Evolutionary conservation across 1,284 basidiomycete genomes (phyloP).

Genomic region (Thecaphora frezii): DNA sequence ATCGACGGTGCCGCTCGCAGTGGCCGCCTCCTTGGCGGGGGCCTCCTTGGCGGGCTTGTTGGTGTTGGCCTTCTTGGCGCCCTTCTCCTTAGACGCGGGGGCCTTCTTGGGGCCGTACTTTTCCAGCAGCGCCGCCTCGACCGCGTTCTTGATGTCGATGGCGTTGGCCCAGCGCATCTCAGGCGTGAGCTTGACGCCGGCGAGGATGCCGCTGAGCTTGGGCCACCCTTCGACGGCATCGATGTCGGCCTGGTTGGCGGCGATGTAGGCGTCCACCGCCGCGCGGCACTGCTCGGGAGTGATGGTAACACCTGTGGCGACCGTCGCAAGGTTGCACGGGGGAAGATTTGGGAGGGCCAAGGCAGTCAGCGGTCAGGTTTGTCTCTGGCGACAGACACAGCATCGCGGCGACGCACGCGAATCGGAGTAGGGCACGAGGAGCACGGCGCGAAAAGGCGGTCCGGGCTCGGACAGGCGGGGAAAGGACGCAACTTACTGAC

Average conservation of each 20-base stretch:
- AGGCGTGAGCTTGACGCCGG: constrained; percentile 42
- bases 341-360: no score
- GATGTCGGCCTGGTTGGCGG: constrained; percentile 49
- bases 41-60: constrained; percentile 25
- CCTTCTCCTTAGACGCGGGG: constrained; percentile 65
- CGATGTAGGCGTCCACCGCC: constrained; percentile 69
- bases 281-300: constrained; percentile 71
- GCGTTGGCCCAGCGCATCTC: constrained; percentile 78
- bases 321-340: no score
- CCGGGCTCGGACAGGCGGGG: no score
- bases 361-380: no score
- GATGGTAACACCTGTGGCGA: constrained; percentile 74
- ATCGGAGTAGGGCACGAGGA: no score
- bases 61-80: neutral
- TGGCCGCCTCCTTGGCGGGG: constrained; percentile 19
- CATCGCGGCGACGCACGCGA: no score
- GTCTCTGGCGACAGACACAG: no score
- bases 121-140: constrained; percentile 75
- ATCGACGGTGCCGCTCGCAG: constrained; percentile 26
- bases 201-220: constrained; percentile 49
- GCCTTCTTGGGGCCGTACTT: constrained; percentile 69
- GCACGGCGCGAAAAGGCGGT: no score
- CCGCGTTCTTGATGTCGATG: constrained; percentile 82
- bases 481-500: constrained; percentile 71
- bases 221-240: constrained; percentile 61